A percentile compares a stretch with the other conserved stretches of the same genome.
These are phyloP conservation scores for Rhododendron mucronatum DNA, from an alignment of 148 eudicot genomes.

Conservation along the genomic window DNA sequence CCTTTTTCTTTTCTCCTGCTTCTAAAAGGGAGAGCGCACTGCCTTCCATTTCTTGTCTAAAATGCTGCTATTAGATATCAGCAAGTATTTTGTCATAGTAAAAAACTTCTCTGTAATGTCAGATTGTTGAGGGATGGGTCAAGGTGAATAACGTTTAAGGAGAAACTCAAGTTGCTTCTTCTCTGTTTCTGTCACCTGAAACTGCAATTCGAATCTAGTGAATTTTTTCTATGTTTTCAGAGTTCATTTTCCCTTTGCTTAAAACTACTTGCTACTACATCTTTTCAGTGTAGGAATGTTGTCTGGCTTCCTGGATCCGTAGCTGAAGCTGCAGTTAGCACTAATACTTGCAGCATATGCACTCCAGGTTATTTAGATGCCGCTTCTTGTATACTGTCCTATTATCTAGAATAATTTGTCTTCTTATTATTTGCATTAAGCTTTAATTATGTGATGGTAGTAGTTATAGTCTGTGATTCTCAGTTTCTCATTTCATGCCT, in stretches of 20 bases:
- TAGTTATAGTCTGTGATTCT: background rate
- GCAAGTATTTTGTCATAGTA: background rate
- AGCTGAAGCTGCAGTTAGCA: slow-evolving; percentile 74
- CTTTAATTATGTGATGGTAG: background rate
- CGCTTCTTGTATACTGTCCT: background rate
- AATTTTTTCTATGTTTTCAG: background rate
- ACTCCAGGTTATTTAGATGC: slow-evolving; percentile 54
- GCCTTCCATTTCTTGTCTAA: background rate
- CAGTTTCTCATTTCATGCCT: background rate
- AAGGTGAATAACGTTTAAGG: background rate
- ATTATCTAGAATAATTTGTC: background rate
- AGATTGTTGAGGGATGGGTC: background rate
- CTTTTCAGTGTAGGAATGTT: slow-evolving; percentile 74
- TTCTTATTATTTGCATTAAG: background rate
- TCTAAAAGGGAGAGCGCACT: background rate
- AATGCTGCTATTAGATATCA: background rate
- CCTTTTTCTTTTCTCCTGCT: background rate
- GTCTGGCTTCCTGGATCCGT: slow-evolving; percentile 96
- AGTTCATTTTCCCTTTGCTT: background rate
- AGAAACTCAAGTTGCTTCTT: background rate
- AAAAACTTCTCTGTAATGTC: background rate
- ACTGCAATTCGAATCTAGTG: background rate
- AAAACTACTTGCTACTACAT: slow-evolving; percentile 11
- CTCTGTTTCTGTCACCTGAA: background rate
- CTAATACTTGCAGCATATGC: slow-evolving; percentile 68